Conservation (phyloP, 1,139 yeast species). For the Yamadazyma diospyri region DNA sequence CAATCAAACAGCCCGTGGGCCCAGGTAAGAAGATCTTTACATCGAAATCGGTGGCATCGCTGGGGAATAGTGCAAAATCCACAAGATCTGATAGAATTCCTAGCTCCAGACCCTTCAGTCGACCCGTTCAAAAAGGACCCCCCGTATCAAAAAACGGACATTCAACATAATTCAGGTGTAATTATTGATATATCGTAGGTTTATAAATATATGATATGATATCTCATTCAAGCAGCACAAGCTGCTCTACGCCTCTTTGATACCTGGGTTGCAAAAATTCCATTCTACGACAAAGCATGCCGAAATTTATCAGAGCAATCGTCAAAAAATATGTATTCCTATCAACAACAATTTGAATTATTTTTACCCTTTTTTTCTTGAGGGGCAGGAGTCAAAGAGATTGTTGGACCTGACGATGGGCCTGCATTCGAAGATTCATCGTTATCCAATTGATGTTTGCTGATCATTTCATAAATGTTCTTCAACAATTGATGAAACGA, state of each 20-base stretch:
- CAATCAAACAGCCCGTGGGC: conserved; percentile 31
- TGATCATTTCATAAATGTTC: conserved; percentile 89
- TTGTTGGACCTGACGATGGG: conserved; percentile 80
- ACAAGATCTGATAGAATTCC: conserved; percentile 1
- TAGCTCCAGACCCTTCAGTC: conserved; percentile 3
- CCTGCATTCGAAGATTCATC: conserved; percentile 37
- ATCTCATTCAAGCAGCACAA: too few species aligned
- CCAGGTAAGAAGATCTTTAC: conserved; percentile 1
- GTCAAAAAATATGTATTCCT: too few species aligned
- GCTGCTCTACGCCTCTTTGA: too few species aligned
- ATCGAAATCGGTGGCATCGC: too few species aligned
- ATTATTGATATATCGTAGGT: too few species aligned
- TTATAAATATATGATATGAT: too few species aligned
- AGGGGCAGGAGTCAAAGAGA: conserved; percentile 90
- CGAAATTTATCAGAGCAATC: too few species aligned
- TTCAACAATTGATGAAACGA: conserved; percentile 91
- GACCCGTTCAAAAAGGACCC: conserved; percentile 1
- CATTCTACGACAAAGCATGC: too few species aligned
- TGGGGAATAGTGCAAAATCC: too few species aligned
- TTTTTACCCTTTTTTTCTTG: conserved; percentile 65
- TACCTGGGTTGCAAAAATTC: too few species aligned
- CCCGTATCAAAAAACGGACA: too few species aligned
- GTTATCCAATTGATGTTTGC: conserved; percentile 81
- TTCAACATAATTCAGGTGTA: too few species aligned
- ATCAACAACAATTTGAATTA: conserved; percentile 63